These are phyloP conservation scores for Pestalotiopsis sp. DNA, from an alignment of 2,329 filamentous ascomycete species.

Conservation along the genomic window DNA sequence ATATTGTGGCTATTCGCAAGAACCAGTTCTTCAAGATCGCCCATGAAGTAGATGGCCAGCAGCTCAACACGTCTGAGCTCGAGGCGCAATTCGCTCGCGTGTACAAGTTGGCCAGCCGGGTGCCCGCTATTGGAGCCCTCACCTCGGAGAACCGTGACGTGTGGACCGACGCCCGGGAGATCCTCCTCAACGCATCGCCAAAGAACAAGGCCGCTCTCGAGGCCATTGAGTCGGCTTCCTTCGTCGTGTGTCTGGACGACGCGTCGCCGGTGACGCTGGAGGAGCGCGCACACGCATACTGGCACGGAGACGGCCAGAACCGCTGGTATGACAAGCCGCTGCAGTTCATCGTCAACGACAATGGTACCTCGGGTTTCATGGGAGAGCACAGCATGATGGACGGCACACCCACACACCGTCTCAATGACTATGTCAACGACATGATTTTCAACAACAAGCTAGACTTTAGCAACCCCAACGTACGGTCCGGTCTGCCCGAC, in stretches of 20 bases:
- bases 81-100: slow-evolving; percentile 87
- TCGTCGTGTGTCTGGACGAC: slow-evolving; percentile 92
- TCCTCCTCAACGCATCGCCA: slow-evolving; percentile 75
- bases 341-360: slow-evolving; percentile 98
- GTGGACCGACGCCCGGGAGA: slow-evolving; percentile 82
- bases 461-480: slow-evolving; percentile 76
- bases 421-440: slow-evolving; percentile 93
- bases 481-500: slow-evolving; percentile 84
- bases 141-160: slow-evolving; percentile 93
- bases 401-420: slow-evolving; percentile 92
- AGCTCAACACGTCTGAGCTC: slow-evolving; percentile 86
- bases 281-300: slow-evolving; percentile 94
- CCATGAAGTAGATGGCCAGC: slow-evolving; percentile 79
- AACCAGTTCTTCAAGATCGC: slow-evolving; percentile 96
- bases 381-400: slow-evolving; percentile 99
- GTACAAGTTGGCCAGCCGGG: slow-evolving; percentile 74
- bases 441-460: slow-evolving; percentile 94
- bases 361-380: slow-evolving; percentile 96
- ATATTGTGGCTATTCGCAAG: slow-evolving; percentile 89
- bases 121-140: slow-evolving; percentile 77
- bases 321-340: slow-evolving; percentile 98
- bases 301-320: slow-evolving; percentile 96
- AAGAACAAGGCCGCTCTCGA: slow-evolving; percentile 79
- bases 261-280: slow-evolving; percentile 89
- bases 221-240: slow-evolving; percentile 85